Base-by-base conservation (phyloP, 768 basidiomycete species). In the Pisolithus sp. region DNA sequence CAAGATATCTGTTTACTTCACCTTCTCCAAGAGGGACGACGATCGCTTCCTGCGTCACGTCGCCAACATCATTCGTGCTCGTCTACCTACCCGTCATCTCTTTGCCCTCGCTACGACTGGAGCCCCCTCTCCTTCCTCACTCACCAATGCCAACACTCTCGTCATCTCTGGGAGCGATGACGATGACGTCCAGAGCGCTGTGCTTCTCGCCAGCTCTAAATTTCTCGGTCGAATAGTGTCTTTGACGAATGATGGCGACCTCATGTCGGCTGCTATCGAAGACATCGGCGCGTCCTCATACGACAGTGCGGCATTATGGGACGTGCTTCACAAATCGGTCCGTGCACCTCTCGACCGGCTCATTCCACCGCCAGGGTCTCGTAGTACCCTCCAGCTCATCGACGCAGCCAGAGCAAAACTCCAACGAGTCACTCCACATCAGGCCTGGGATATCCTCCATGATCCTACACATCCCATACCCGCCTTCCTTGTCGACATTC, bases 401-500 rank as follows among this genome's bases (percentile, higher is more conserved):
- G 66, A 67, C 0, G 73, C 76, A 17, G 80, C 82, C 0, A 80
- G 87, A 4, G 75, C 85, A 0, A 77, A 78, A 30, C 73, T 90
- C 2, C 78, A 86, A 52, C 77, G 89, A 6, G 66, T 89, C 49
- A 76, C 77, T 0, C 77, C 86, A 0, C 62, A 59, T 17, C 73
- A 85, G 57, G 86, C 87, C 0, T 79, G 75, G 62, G 73, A 75
- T 1, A 81, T 86, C 58, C 73, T 89, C 6, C 73, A 75, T 28
- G 76, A 78, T 38, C 70, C 75, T 5, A 68, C 73, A 24, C 72
- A 77, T 37, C 73, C 71, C 4, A 80, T 79, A 38, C 86, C 87
- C 1, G 83, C 81, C 1, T 77, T 89, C 50, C 73, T 91, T 39
- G 87, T 91, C 7, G 89, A 90, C 63, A 89, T 90, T 48, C 81